A percentile compares a stretch with the other conserved stretches of the same genome.
These are phyloP conservation scores for Cyclanthera cordifolia DNA, from an alignment of 306 rosid species.

Conservation along the genomic window DNA sequence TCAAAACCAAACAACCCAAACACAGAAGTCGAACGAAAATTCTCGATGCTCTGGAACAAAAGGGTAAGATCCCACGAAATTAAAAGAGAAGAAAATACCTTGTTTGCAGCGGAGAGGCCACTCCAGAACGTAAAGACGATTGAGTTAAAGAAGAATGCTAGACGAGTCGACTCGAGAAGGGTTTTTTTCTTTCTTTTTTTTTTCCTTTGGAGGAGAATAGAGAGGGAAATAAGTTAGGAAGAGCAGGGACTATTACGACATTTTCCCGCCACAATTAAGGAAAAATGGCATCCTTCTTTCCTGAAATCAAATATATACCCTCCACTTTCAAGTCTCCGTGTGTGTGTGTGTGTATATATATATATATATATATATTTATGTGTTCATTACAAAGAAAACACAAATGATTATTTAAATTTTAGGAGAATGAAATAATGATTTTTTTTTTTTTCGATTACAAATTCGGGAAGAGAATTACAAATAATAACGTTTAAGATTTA, in stretches of 20 bases:
- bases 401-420: too few relatives aligned
- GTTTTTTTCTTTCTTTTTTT: not conserved
- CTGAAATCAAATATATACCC: constrained; percentile 7
- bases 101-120: not conserved
- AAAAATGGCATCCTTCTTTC: not conserved
- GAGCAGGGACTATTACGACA: constrained; percentile 11
- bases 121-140: not conserved
- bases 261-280: constrained; percentile 19
- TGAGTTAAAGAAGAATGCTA: not conserved
- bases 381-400: too few relatives aligned
- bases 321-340: not conserved
- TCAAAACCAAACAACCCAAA: constrained; percentile 5
- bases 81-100: not conserved
- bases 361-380: too few relatives aligned
- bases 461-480: too few relatives aligned
- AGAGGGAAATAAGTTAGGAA: not conserved
- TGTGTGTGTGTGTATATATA: too few relatives aligned
- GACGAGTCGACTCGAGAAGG: not conserved
- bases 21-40: not conserved
- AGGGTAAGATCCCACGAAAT: not conserved
- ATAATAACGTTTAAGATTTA: too few relatives aligned
- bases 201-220: not conserved
- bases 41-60: not conserved
- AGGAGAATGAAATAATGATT: too few relatives aligned
- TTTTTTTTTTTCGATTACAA: too few relatives aligned